phyloP scores from a whole-genome alignment of 2,329 filamentous ascomycete genomes.

The Fusarium sp. region DNA sequence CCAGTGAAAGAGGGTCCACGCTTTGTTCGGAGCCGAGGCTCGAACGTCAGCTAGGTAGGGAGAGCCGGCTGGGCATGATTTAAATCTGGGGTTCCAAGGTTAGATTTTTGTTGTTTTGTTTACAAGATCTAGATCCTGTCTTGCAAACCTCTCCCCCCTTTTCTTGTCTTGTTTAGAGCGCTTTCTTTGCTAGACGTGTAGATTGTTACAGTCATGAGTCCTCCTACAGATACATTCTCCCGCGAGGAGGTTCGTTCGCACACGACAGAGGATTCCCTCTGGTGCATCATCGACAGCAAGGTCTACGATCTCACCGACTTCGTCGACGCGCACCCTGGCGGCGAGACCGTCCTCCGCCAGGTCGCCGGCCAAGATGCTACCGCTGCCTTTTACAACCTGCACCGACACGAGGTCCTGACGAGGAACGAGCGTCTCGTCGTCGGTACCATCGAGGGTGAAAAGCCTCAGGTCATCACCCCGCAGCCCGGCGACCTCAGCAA shows the following conservation, averaged over 20 bases:
- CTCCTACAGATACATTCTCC: constrained; percentile 60
- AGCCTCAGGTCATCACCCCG: constrained; percentile 73
- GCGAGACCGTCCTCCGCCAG: constrained; percentile 79
- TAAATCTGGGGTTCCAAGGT: constrained; percentile 16
- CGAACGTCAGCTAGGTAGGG: constrained; percentile 13
- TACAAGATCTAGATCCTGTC: background rate
- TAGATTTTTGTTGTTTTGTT: background rate
- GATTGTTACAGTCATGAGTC: constrained; percentile 30
- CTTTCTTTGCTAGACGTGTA: background rate
- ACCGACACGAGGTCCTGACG: constrained; percentile 85
- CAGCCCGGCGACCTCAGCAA: constrained; percentile 74
- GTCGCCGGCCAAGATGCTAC: constrained; percentile 85
- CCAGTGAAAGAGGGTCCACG: constrained; percentile 5
- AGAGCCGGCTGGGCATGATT: background rate
- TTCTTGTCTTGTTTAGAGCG: background rate
- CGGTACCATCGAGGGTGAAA: constrained; percentile 77
- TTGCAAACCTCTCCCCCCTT: background rate
- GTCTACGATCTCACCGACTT: constrained; percentile 90
- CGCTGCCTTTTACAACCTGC: constrained; percentile 86
- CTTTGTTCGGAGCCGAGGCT: constrained; percentile 39
- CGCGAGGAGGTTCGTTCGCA: constrained; percentile 76
- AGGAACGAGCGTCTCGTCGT: constrained; percentile 80
- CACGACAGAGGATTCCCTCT: constrained; percentile 76
- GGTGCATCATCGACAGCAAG: constrained; percentile 85
- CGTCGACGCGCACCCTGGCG: constrained; percentile 83